Evolutionary conservation across 176 grass and related monocot species (phyloP).

Genomic region (Poa annua): DNA sequence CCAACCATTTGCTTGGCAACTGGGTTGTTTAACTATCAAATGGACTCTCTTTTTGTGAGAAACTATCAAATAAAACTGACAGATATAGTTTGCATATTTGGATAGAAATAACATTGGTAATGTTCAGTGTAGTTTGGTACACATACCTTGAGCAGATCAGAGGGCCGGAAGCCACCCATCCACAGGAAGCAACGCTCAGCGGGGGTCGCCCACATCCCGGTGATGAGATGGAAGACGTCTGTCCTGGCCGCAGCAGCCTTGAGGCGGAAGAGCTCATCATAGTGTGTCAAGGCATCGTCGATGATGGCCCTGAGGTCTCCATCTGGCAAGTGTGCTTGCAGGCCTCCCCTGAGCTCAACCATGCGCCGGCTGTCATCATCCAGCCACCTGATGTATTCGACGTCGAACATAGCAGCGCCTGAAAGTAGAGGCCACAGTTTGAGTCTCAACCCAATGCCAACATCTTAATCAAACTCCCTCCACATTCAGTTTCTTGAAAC

Average conservation of each 20-base stretch:
- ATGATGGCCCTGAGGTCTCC: conserved; percentile 68
- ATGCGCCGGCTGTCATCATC: conserved; percentile 58
- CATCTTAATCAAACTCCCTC: background rate
- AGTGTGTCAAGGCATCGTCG: conserved; percentile 60
- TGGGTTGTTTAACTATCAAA: background rate
- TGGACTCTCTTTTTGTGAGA: background rate
- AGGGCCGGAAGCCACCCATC: conserved; percentile 89
- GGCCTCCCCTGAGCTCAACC: conserved; percentile 59
- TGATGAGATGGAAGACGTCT: conserved; percentile 88
- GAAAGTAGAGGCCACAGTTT: background rate
- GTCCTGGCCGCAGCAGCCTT: conserved; percentile 50
- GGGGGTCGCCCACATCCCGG: conserved; percentile 67
- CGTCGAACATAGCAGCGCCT: conserved; percentile 66
- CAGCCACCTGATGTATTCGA: conserved; percentile 73
- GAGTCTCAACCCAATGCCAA: background rate
- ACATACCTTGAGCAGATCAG: conserved; percentile 80
- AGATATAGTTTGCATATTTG: background rate
- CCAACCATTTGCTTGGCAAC: background rate
- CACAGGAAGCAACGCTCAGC: conserved; percentile 87
- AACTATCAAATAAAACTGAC: conserved; percentile 2
- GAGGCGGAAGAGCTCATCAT: conserved; percentile 74
- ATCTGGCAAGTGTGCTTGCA: conserved; percentile 57
- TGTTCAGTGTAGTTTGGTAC: background rate
- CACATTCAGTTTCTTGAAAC: background rate
- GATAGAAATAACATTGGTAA: background rate